phyloP scores from a whole-genome alignment of 1,139 yeast species.

The Blastobotrys indianensis region DNA sequence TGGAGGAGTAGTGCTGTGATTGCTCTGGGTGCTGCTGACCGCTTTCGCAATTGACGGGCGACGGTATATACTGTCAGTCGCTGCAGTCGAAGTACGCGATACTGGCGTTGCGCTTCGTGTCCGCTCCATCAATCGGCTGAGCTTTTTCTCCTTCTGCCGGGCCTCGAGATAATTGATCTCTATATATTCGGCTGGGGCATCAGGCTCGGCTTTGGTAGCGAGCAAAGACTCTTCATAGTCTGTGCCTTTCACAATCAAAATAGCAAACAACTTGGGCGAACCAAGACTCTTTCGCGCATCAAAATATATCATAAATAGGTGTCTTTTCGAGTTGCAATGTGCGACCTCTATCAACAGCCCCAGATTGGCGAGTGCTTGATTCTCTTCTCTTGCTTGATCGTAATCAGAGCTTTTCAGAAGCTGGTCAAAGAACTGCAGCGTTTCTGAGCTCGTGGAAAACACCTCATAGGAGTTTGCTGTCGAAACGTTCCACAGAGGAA shows the following conservation, averaged over 20 bases:
- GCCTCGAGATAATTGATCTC: neutral
- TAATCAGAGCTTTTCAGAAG: slow-evolving; percentile 16
- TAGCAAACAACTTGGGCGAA: slow-evolving; percentile 1
- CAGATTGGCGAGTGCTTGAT: slow-evolving; percentile 13
- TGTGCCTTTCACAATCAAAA: slow-evolving; percentile 1
- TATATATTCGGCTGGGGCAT: slow-evolving; percentile 1
- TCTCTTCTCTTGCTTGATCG: slow-evolving; percentile 4
- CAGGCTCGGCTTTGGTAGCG: slow-evolving; percentile 9
- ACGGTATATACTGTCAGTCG: neutral
- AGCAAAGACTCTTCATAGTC: neutral
- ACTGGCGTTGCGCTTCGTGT: slow-evolving; percentile 6
- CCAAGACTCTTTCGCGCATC: neutral
- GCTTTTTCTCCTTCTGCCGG: slow-evolving; percentile 8
- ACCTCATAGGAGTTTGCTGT: slow-evolving; percentile 22
- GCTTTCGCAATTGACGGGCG: neutral
- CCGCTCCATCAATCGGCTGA: slow-evolving; percentile 9
- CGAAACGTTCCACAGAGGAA: slow-evolving; percentile 25
- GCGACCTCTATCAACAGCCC: slow-evolving; percentile 10
- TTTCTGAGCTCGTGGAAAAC: slow-evolving; percentile 15
- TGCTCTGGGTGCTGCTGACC: neutral
- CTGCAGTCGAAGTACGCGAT: neutral
- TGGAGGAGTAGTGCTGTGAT: neutral
- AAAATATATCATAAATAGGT: slow-evolving; percentile 8
- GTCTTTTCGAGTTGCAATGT: neutral
- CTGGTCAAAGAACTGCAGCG: slow-evolving; percentile 21